These are phyloP conservation scores for Phellinidium pouzarii DNA, from an alignment of 1,284 basidiomycete genomes.

Conservation along the genomic window DNA sequence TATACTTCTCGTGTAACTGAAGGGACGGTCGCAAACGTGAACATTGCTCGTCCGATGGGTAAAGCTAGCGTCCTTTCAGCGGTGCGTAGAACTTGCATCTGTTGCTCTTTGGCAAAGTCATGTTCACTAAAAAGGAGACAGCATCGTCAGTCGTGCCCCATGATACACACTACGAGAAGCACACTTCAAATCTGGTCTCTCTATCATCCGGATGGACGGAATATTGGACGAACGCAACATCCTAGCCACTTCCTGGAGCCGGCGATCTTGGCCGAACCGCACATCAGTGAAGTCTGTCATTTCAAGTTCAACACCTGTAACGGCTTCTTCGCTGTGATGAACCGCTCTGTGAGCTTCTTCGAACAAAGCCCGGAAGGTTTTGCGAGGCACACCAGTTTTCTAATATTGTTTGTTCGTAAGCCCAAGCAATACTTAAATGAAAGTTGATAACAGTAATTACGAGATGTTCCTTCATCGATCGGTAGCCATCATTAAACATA, in stretches of 20 bases:
- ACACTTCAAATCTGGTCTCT: slow-evolving; percentile 68
- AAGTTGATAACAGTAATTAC: slow-evolving; percentile 35
- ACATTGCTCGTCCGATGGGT: slow-evolving; percentile 82
- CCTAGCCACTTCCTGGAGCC: slow-evolving; percentile 80
- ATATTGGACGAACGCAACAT: slow-evolving; percentile 77
- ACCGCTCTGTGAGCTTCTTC: slow-evolving; percentile 43
- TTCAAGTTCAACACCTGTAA: slow-evolving; percentile 65
- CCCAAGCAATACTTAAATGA: background rate
- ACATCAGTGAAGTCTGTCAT: slow-evolving; percentile 72
- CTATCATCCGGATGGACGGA: slow-evolving; percentile 58
- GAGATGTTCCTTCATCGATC: slow-evolving; percentile 49
- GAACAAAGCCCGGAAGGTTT: slow-evolving; percentile 46
- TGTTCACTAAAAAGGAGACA: slow-evolving; percentile 51
- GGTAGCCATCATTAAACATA: slow-evolving; percentile 46
- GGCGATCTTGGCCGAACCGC: slow-evolving; percentile 79
- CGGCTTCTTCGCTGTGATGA: slow-evolving; percentile 45
- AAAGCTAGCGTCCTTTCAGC: slow-evolving; percentile 82
- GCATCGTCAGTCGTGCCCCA: background rate
- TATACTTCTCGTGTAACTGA: slow-evolving; percentile 72
- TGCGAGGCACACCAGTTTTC: slow-evolving; percentile 42
- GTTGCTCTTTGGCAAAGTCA: slow-evolving; percentile 76
- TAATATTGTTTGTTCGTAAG: slow-evolving; percentile 14
- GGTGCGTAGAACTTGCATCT: slow-evolving; percentile 69
- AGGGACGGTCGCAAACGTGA: slow-evolving; percentile 73
- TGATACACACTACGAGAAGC: background rate